Conservation (phyloP, 2,329 filamentous ascomycete genomes). For the Akanthomyces dipterigenus region DNA sequence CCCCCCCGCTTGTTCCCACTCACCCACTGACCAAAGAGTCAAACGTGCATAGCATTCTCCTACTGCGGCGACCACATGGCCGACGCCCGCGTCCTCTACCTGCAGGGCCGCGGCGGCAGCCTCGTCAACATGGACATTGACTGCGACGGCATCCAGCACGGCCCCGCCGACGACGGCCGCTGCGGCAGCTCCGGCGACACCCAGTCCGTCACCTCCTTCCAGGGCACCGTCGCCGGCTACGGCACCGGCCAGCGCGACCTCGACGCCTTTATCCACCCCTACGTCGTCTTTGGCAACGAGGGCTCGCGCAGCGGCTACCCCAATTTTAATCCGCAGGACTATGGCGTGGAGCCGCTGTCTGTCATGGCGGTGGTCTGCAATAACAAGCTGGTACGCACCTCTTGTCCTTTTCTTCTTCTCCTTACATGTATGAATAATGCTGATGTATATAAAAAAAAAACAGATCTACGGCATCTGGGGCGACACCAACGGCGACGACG, state of each 20-base stretch:
- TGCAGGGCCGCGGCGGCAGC: constrained; percentile 34
- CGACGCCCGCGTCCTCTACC: constrained; percentile 38
- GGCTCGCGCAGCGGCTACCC: constrained; percentile 21
- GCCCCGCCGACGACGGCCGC: constrained; percentile 35
- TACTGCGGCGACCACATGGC: constrained; percentile 42
- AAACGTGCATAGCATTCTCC: neutral
- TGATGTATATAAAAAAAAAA: too few relatives aligned
- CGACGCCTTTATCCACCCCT: constrained; percentile 39
- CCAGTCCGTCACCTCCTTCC: constrained; percentile 43
- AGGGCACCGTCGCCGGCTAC: constrained; percentile 30
- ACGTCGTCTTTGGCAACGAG: constrained; percentile 43
- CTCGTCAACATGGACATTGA: constrained; percentile 53
- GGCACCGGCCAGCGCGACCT: constrained; percentile 29
- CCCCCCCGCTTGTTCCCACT: constrained; percentile 21
- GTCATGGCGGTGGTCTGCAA: constrained; percentile 45
- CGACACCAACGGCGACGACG: constrained; percentile 51
- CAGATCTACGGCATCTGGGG: constrained; percentile 49
- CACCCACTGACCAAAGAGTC: too few relatives aligned
- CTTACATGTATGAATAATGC: too few relatives aligned
- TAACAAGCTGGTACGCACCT: constrained; percentile 24
- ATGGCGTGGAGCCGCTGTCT: constrained; percentile 38
- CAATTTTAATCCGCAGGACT: constrained; percentile 28
- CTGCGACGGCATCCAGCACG: constrained; percentile 46
- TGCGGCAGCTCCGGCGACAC: constrained; percentile 38
- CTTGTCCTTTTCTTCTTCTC: too few relatives aligned